Evolutionary conservation across 192 early-diverging fungal genomes (phyloP).

Genomic region (Backusella parvicylindrica): DNA sequence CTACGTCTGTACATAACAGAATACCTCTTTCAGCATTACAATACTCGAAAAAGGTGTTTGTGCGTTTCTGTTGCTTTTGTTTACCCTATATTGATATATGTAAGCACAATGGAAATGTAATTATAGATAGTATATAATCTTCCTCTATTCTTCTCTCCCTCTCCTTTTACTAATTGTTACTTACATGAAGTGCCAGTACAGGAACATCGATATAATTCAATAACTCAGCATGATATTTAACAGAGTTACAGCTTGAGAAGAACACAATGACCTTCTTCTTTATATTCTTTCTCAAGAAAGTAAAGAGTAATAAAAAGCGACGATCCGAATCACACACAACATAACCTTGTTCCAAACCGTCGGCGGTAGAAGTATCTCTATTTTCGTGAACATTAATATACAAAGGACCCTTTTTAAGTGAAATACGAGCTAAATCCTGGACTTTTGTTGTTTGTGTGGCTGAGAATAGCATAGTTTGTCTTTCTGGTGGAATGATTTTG

Average conservation of each 20-base stretch:
- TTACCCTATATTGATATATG: constrained; percentile 49
- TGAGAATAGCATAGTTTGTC: constrained; percentile 98
- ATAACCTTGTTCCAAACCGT: constrained; percentile 97
- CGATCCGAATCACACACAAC: constrained; percentile 90
- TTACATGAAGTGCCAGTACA: constrained; percentile 91
- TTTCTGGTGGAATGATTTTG: constrained; percentile 87
- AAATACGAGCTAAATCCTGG: constrained; percentile 95
- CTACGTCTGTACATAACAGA: constrained; percentile 95
- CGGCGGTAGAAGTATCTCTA: constrained; percentile 93
- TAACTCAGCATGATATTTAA: constrained; percentile 97
- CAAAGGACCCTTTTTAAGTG: constrained; percentile 90
- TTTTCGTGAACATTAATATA: constrained; percentile 99
- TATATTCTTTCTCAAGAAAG: constrained; percentile 94
- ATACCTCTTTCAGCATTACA: constrained; percentile 94
- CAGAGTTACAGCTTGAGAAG: constrained; percentile 95
- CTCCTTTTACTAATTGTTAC: constrained; percentile 26
- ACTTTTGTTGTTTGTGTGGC: constrained; percentile 99
- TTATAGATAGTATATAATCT: too few relatives aligned
- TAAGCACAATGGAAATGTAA: neutral
- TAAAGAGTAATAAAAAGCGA: constrained; percentile 96
- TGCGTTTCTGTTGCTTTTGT: constrained; percentile 98
- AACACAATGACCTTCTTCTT: constrained; percentile 99
- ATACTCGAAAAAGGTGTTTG: constrained; percentile 99
- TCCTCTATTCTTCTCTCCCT: too few relatives aligned
- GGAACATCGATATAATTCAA: constrained; percentile 99